Evolutionary conservation across 495 filamentous ascomycete species (phyloP).

Genomic region (Aspergillus steynii): DNA sequence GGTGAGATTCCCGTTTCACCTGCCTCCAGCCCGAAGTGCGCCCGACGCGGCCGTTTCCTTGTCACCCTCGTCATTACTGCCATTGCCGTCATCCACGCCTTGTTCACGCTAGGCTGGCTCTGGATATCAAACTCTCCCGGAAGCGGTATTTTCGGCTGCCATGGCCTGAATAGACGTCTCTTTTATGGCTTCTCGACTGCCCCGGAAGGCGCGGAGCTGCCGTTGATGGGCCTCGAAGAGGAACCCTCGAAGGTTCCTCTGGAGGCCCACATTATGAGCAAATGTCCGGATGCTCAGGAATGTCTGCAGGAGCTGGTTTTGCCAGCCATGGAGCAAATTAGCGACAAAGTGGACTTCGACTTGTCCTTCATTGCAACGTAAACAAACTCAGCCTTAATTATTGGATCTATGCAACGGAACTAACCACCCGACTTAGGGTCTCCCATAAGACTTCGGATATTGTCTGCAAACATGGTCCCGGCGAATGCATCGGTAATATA

Average conservation of each 20-base stretch:
- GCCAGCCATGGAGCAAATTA: slow-evolving; percentile 80
- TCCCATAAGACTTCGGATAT: slow-evolving; percentile 41
- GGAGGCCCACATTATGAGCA: slow-evolving; percentile 92
- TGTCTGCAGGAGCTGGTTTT: slow-evolving; percentile 81
- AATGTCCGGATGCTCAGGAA: slow-evolving; percentile 84
- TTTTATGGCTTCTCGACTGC: not conserved
- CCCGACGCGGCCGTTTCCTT: slow-evolving; percentile 20
- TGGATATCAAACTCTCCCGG: slow-evolving; percentile 1
- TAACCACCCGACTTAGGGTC: slow-evolving; percentile 25
- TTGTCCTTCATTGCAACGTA: slow-evolving; percentile 88
- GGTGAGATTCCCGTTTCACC: not conserved
- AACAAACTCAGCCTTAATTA: not conserved
- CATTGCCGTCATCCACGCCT: slow-evolving; percentile 20
- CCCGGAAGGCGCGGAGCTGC: slow-evolving; percentile 5
- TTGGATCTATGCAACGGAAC: not conserved
- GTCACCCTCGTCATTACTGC: slow-evolving; percentile 16
- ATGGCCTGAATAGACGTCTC: slow-evolving; percentile 1
- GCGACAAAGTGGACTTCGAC: slow-evolving; percentile 84
- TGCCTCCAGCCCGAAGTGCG: slow-evolving; percentile 7
- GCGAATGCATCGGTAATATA: slow-evolving; percentile 93
- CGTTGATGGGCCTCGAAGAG: slow-evolving; percentile 6
- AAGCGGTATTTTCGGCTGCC: slow-evolving; percentile 13
- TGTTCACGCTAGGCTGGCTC: slow-evolving; percentile 24
- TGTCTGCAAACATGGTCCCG: slow-evolving; percentile 81
- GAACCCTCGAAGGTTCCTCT: slow-evolving; percentile 61